Conservation (phyloP, 129 eudicot species). For the Centrapalus pauciflorus region DNA sequence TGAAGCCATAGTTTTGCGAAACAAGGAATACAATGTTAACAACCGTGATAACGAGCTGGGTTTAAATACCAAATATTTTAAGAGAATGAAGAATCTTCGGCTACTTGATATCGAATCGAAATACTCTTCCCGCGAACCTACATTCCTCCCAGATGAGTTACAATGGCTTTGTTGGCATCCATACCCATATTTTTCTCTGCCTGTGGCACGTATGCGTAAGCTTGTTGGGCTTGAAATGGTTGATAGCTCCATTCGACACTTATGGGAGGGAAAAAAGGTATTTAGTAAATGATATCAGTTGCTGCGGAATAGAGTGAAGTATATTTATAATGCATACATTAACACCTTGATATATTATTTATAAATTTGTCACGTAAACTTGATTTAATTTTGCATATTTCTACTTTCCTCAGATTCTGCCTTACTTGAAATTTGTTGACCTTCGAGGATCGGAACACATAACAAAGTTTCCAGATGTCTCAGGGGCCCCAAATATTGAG, state of each 20-base stretch:
- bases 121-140: neutral
- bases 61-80: neutral
- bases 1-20: conserved; percentile 1
- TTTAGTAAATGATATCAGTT: neutral
- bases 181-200: neutral
- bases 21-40: neutral
- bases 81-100: conserved; percentile 10
- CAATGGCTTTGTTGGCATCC: conserved; percentile 10
- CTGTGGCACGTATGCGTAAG: neutral
- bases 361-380: neutral
- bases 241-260: neutral
- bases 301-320: neutral
- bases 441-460: neutral
- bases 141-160: neutral
- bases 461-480: conserved; percentile 10
- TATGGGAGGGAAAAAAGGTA: conserved; percentile 6
- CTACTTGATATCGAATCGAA: neutral
- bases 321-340: neutral
- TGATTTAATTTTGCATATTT: neutral
- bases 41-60: neutral
- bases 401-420: neutral
- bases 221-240: conserved; percentile 6
- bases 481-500: conserved; percentile 10
- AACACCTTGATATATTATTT: neutral
- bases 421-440: conserved; percentile 8